phyloP scores from a whole-genome alignment of 805 yeast genomes.

The Tetrapisispora pingtungensis region DNA sequence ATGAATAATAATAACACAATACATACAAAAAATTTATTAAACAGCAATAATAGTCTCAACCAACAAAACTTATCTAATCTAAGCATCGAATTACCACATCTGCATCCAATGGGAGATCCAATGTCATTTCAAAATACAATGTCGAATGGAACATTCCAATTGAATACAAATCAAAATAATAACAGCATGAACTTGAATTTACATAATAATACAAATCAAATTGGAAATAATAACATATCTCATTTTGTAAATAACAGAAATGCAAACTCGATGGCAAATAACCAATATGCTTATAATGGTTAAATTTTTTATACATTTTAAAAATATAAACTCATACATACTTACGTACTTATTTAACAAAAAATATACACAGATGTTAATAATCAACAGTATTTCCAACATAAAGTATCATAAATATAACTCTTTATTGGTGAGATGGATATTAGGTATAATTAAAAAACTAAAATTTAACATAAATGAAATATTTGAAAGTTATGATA shows the following conservation, averaged over 20 bases:
- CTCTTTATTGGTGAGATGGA: no score
- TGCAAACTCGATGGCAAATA: conserved; percentile 2
- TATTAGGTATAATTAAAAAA: no score
- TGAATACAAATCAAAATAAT: neutral
- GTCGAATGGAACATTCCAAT: neutral
- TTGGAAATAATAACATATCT: neutral
- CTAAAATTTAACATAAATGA: no score
- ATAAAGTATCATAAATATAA: no score
- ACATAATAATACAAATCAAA: neutral
- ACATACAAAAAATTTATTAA: neutral
- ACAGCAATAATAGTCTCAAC: neutral
- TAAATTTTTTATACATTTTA: neutral
- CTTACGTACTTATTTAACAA: no score
- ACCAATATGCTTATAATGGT: conserved; percentile 1
- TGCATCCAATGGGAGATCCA: conserved; percentile 1
- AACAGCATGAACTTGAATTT: neutral
- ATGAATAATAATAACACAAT: neutral
- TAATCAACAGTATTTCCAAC: no score
- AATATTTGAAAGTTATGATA: no score
- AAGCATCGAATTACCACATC: neutral
- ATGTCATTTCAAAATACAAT: neutral
- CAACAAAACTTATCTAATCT: neutral
- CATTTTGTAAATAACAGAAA: conserved; percentile 1
- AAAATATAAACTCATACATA: neutral
- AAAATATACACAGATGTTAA: no score